Conservation (phyloP, 768 basidiomycete species). For the Pisolithus orientalis region DNA sequence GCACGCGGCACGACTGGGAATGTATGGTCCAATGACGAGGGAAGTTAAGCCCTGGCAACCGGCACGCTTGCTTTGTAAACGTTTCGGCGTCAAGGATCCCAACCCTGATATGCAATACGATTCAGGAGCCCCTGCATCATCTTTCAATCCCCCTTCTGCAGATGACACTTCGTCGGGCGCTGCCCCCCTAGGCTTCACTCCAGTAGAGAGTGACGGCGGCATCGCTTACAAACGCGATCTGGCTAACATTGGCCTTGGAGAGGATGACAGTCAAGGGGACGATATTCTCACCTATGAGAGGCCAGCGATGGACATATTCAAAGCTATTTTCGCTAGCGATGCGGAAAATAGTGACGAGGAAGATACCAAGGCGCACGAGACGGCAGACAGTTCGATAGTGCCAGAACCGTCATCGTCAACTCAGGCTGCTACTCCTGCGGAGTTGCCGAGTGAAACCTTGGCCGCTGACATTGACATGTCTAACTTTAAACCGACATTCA, state of each 20-base stretch:
- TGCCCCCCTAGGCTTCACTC: background rate
- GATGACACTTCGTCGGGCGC: background rate
- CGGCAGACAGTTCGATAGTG: slow-evolving; percentile 1
- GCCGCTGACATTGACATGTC: slow-evolving; percentile 42
- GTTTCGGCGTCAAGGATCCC: slow-evolving; percentile 90
- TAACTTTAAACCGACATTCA: slow-evolving; percentile 89
- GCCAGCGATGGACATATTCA: slow-evolving; percentile 91
- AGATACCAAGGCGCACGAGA: slow-evolving; percentile 16
- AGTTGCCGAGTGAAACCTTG: background rate
- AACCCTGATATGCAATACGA: slow-evolving; percentile 47
- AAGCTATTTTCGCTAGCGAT: slow-evolving; percentile 95
- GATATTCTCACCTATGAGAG: slow-evolving; percentile 86
- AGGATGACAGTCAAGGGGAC: slow-evolving; percentile 83
- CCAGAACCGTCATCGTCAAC: slow-evolving; percentile 8
- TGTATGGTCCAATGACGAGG: slow-evolving; percentile 87
- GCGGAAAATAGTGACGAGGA: slow-evolving; percentile 84
- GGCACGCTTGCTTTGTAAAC: slow-evolving; percentile 80
- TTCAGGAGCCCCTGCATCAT: slow-evolving; percentile 18
- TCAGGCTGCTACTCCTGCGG: background rate
- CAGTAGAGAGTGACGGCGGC: background rate
- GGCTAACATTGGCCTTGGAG: slow-evolving; percentile 82
- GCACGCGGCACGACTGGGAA: slow-evolving; percentile 77
- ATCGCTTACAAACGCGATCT: slow-evolving; percentile 47
- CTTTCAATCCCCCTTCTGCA: slow-evolving; percentile 1
- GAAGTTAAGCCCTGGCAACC: slow-evolving; percentile 75